phyloP scores from a whole-genome alignment of 768 basidiomycete species.

The Leucocoprinus leucothites region DNA sequence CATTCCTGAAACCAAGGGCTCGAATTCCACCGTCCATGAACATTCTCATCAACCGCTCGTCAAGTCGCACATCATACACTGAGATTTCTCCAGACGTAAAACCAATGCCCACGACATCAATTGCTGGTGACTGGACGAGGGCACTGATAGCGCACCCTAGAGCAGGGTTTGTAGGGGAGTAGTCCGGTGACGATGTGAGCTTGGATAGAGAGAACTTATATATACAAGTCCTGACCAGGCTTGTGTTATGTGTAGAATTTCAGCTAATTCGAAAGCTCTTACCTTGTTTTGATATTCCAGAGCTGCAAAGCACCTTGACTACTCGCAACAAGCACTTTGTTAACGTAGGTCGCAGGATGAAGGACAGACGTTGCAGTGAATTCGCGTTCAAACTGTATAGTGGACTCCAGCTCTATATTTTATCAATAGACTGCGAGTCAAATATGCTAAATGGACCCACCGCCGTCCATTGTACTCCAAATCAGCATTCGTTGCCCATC shows the following conservation, averaged over 20 bases:
- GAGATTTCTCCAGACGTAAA: conserved; percentile 85
- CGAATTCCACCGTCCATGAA: conserved; percentile 87
- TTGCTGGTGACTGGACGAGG: conserved; percentile 87
- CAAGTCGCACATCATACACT: conserved; percentile 86
- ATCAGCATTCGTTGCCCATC: conserved; percentile 73
- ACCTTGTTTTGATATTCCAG: conserved; percentile 93
- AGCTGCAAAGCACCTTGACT: conserved; percentile 79
- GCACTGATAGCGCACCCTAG: conserved; percentile 59
- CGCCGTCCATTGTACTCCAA: conserved; percentile 67
- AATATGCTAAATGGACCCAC: conserved; percentile 29
- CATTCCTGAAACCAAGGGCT: conserved; percentile 82
- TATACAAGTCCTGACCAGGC: conserved; percentile 65
- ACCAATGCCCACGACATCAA: conserved; percentile 94
- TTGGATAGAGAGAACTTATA: conserved; percentile 65
- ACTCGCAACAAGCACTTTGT: conserved; percentile 88
- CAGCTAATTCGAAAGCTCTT: background rate
- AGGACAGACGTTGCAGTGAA: conserved; percentile 86
- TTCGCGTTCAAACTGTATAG: conserved; percentile 74
- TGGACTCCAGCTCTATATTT: conserved; percentile 54
- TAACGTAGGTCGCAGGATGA: conserved; percentile 95
- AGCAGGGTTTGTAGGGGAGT: conserved; percentile 20
- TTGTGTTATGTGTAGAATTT: background rate
- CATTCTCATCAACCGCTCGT: conserved; percentile 86
- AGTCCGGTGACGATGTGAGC: conserved; percentile 39
- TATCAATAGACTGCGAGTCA: conserved; percentile 6